Conservation (phyloP, 768 basidiomycete species). For the Mrakia gelida region DNA sequence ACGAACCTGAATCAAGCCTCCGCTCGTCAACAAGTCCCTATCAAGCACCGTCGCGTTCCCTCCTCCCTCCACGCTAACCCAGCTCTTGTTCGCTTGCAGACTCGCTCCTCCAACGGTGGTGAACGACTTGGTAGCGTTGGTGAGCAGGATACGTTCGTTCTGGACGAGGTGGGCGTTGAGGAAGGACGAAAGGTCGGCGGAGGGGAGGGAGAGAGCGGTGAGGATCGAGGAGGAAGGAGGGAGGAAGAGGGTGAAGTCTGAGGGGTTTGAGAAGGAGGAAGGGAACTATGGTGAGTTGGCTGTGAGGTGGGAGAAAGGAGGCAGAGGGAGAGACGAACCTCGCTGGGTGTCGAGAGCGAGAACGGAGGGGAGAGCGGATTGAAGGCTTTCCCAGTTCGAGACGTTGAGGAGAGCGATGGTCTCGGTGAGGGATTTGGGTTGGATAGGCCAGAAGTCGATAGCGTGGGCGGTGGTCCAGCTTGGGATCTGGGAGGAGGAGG, state of each 20-base stretch:
- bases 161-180: slow-evolving; percentile 13
- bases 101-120: too few species aligned
- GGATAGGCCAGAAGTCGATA: slow-evolving; percentile 5
- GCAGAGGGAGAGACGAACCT: neutral
- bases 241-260: slow-evolving; percentile 28
- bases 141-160: slow-evolving; percentile 1
- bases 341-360: neutral
- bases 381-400: neutral
- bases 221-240: neutral
- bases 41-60: slow-evolving; percentile 3
- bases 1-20: slow-evolving; percentile 13
- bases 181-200: neutral
- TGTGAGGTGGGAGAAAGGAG: neutral
- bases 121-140: neutral
- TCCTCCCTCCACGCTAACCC: neutral
- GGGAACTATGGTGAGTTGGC: neutral
- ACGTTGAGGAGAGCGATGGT: neutral
- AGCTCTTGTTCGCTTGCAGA: neutral
- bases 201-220: neutral
- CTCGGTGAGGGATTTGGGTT: neutral
- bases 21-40: slow-evolving; percentile 10
- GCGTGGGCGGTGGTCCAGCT: neutral
- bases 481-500: too few species aligned
- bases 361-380: neutral
- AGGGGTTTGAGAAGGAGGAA: neutral